Percentiles rank a stretch among this genome's conserved stretches.
Conservation (phyloP, 176 grass and related monocot species). For the Carex pumila region DNA sequence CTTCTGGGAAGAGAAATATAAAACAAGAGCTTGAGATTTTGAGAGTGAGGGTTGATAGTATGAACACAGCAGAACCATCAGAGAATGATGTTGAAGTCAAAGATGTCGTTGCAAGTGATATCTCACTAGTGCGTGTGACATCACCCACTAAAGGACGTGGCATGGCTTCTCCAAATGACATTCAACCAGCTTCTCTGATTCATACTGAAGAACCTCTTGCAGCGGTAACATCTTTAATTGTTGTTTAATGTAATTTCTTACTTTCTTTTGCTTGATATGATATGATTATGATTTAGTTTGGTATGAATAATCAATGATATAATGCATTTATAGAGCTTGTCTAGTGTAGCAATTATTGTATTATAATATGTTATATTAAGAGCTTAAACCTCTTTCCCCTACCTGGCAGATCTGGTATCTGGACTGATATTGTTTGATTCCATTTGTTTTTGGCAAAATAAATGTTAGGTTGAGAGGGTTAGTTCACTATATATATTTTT, state of each 20-base stretch:
- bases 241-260: background rate
- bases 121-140: constrained; percentile 48
- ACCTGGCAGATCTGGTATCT: background rate
- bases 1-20: constrained; percentile 66
- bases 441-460: too few species aligned
- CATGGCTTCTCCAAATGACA: constrained; percentile 55
- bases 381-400: background rate
- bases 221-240: constrained; percentile 37
- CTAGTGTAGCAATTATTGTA: background rate
- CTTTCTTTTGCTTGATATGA: background rate
- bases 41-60: constrained; percentile 21
- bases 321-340: background rate
- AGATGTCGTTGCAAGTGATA: constrained; percentile 3
- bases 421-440: background rate
- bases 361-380: background rate
- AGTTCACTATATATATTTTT: too few species aligned
- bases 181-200: constrained; percentile 58
- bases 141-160: constrained; percentile 73
- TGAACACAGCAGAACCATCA: constrained; percentile 15
- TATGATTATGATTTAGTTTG: background rate
- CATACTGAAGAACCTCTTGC: constrained; percentile 79
- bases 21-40: constrained; percentile 44
- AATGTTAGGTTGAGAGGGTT: too few species aligned
- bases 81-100: constrained; percentile 27
- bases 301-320: background rate